A percentile compares a stretch with the other conserved stretches of the same genome.
Conservation (phyloP, 306 rosid genomes). For the Senna siamea region DNA sequence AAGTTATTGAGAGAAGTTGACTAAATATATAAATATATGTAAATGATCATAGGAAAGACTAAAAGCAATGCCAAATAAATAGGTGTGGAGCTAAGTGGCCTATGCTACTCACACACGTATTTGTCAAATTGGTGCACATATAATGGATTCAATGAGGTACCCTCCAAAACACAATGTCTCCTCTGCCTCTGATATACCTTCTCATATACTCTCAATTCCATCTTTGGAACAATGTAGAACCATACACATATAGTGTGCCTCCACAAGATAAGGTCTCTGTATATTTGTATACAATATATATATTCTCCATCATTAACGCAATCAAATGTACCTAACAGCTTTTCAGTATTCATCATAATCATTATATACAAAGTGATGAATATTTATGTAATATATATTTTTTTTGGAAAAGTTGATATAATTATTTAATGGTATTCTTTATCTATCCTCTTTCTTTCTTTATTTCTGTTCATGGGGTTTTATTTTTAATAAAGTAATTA, state of each 20-base stretch:
- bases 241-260: conserved; percentile 15
- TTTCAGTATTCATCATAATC: conserved; percentile 19
- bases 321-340: conserved; percentile 25
- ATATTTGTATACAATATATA: conserved; percentile 9
- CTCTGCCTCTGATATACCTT: background rate
- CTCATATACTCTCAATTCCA: conserved; percentile 5
- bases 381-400: no score
- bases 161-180: conserved; percentile 56
- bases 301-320: conserved; percentile 1
- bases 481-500: background rate
- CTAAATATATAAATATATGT: conserved; percentile 33
- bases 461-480: no score
- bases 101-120: conserved; percentile 39
- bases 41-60: conserved; percentile 34
- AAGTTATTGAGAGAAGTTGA: background rate
- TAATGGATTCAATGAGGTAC: conserved; percentile 27
- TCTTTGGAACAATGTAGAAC: conserved; percentile 57
- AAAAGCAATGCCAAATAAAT: background rate
- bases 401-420: conserved; percentile 16
- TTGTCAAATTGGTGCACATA: conserved; percentile 42
- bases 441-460: background rate
- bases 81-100: conserved; percentile 19
- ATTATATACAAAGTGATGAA: background rate
- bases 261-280: conserved; percentile 49
- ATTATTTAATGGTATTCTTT: background rate